Evolutionary conservation across 176 grass and related monocot species (phyloP).

Genomic region (Chloris gayana): DNA sequence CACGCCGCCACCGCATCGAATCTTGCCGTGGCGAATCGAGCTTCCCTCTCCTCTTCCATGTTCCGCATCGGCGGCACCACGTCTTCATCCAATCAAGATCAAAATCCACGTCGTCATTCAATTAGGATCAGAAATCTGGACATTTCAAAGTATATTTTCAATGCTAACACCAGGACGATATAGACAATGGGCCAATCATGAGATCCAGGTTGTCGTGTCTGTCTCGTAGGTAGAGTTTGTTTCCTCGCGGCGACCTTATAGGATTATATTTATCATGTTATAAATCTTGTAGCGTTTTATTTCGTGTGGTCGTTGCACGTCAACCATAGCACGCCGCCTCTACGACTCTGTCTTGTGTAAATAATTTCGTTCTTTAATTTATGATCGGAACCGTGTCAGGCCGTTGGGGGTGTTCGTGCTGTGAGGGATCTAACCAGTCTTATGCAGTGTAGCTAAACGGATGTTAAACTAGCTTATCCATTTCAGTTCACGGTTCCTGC

Average conservation of each 20-base stretch:
- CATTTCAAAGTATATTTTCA: neutral
- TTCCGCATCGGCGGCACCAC: neutral
- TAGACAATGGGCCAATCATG: neutral
- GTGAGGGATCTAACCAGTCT: neutral
- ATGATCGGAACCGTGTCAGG: neutral
- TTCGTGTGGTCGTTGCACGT: constrained; percentile 13
- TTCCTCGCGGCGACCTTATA: neutral
- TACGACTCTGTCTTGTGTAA: neutral
- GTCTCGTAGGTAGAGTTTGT: neutral
- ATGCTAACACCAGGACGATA: neutral
- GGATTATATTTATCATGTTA: neutral
- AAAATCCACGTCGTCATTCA: neutral
- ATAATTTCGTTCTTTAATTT: neutral
- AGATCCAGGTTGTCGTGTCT: neutral
- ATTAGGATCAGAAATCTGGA: neutral
- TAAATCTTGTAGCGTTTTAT: neutral
- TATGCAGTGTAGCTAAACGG: neutral
- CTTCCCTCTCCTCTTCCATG: neutral
- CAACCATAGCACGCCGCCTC: neutral
- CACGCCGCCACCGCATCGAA: constrained; percentile 3
- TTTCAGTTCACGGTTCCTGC: neutral
- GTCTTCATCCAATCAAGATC: constrained; percentile 6
- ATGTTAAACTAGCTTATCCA: neutral
- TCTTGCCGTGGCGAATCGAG: constrained; percentile 31
- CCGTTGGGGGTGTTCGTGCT: neutral